A percentile compares a stretch with the other conserved stretches of the same genome.
These are phyloP conservation scores for Curvularia sp. DNA, from an alignment of 2,329 filamentous ascomycete genomes.

Conservation along the genomic window DNA sequence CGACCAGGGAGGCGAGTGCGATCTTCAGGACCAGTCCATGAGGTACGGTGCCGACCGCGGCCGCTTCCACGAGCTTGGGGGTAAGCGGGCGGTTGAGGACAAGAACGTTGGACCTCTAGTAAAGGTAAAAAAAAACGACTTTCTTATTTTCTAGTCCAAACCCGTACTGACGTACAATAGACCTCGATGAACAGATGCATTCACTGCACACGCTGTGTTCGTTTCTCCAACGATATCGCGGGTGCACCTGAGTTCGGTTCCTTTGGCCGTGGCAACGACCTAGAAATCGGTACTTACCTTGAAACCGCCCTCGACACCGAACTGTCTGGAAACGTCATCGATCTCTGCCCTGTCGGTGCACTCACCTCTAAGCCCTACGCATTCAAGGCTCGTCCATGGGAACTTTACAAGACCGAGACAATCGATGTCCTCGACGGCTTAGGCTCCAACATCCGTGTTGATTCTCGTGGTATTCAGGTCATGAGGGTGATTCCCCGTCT, in stretches of 20 bases:
- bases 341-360: constrained; percentile 96
- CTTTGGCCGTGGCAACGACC: constrained; percentile 91
- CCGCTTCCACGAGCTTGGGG: constrained; percentile 92
- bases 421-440: constrained; percentile 93
- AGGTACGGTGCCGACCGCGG: constrained; percentile 95
- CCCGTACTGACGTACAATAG: constrained; percentile 50
- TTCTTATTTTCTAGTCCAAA: background rate
- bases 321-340: constrained; percentile 95
- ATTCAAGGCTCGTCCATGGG: constrained; percentile 96
- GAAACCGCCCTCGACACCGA: constrained; percentile 94
- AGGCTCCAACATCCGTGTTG: constrained; percentile 92
- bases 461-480: constrained; percentile 91
- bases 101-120: constrained; percentile 98
- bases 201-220: constrained; percentile 96
- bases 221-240: constrained; percentile 96
- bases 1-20: constrained; percentile 98
- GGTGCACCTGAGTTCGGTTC: constrained; percentile 95
- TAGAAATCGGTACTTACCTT: constrained; percentile 98
- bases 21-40: constrained; percentile 99
- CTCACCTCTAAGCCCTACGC: constrained; percentile 97
- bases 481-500: constrained; percentile 92
- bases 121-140: constrained; percentile 62
- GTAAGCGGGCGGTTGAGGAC: constrained; percentile 98
- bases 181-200: constrained; percentile 99
- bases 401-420: constrained; percentile 93